Base-by-base conservation (phyloP, 2,329 filamentous ascomycete species). In the Cladosporium sp. region DNA sequence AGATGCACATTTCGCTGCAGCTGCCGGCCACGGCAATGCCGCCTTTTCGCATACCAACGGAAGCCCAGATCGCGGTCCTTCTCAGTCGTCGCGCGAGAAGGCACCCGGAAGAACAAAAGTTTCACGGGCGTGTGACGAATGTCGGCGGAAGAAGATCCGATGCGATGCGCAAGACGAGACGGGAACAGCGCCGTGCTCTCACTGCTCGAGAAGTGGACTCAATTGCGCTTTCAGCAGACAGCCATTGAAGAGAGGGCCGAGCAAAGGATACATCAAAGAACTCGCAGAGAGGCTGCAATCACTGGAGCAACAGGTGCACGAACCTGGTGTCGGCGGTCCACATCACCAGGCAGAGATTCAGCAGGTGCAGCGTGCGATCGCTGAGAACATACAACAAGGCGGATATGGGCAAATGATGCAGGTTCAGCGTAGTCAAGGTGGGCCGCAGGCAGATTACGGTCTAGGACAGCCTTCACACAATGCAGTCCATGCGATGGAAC, bases 201-300 rank as follows among this genome's bases (percentile, higher is more conserved):
- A 92, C 74, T 96, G 93, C 77, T 88, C 88, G 64, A 87, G 92
- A 63, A 89, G 91, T 8, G 86, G 86, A n/a, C 86, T 88, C n/a
- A 82, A 83, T 26, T 97, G 93, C 78, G 85, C 93, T 24, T 97
- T 96, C 75, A 96, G 91, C 77, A 87, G 93, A 60, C 89, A 95
- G 64, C 92, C 92, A 0, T 92, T 95, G 84, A 96, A 78, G 72
- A 67, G 76, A 49, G 92, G 93, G 1, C 92, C 93, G 2, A 95
- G 90, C 75, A 97, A 96, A 85, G 93, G 93, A 18, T 96, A 96
- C 73, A 97, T 97, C 77, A 96, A 96, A 76, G 92, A 96, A 77
- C 85, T 97, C 26, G 92, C 92, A 28, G 92, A 96, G 75, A 85
- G 93, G 30, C 88, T 97, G 67, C 88, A 93, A 72, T 89, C 87